Base-by-base conservation (phyloP, 345 rosid species). In the Heritiera littoralis region DNA sequence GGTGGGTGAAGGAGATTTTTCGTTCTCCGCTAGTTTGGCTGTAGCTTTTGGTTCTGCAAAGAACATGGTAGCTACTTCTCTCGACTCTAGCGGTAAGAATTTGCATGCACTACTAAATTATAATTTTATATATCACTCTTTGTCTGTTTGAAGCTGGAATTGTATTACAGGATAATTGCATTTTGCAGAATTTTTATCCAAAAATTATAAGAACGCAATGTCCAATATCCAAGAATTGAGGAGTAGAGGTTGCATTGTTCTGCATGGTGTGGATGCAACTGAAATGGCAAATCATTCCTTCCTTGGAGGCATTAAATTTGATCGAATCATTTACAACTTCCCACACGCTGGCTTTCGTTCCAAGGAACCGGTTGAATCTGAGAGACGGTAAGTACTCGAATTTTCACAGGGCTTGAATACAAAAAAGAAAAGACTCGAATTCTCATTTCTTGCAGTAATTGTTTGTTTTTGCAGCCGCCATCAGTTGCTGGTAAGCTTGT, bases 1-100 rank as follows among this genome's bases (percentile, higher is more conserved):
- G 10, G 92, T 89, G 6, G 95, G 93, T 4, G 93, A 90, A 83
- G 91, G 93, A 15, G 96, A 90, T 83, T 89, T 90, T 81, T 90
- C 92, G 0, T 89, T 90, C 64, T 85, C 91, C 59, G 13, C 59
- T 59, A 80, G 86, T 23, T 78, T 90, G 78, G 91, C 88, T 17
- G 3, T 8, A 61, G 46, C 71, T 75, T 89, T 90, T 77, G 82
- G 92, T 32, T 87, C 87, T 23, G 90, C 94, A 17, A 38, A 40
- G n/a, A 89, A 89, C 86, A 85, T 89, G 81, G 87, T 87, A 3
- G 89, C 94, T 28, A 88, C 91, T 60, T 87, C 87, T 76, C 83
- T 87, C 15, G 90, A 89, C 58, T 52, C 86, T 0, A 80, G 3
- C 3, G 89, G 92, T 87, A 76, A 30, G 9, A 75, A 23, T 13